Percentiles rank a stretch among this genome's conserved stretches.
These are phyloP conservation scores for Phytophthora pini DNA, from an alignment of 352 stramenopile species.

Conservation along the genomic window DNA sequence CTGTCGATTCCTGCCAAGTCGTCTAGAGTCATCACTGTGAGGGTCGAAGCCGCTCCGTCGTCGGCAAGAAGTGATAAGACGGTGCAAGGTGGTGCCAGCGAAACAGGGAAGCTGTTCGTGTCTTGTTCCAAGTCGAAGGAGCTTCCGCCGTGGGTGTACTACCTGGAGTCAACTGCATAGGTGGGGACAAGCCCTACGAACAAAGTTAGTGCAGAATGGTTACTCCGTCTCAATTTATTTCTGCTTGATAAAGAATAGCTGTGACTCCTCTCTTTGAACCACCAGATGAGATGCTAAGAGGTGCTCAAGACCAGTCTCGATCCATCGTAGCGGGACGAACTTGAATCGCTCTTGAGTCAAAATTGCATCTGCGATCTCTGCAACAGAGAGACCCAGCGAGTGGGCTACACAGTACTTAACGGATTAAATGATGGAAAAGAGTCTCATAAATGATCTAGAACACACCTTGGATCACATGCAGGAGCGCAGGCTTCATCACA, in stretches of 20 bases:
- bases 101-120: constrained; percentile 82
- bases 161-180: constrained; percentile 58
- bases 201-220: background rate
- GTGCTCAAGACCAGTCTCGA: constrained; percentile 47
- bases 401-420: constrained; percentile 26
- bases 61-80: constrained; percentile 21
- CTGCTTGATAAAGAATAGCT: constrained; percentile 45
- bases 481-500: constrained; percentile 50
- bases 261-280: constrained; percentile 41
- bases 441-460: background rate
- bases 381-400: constrained; percentile 39
- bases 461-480: constrained; percentile 48
- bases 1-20: constrained; percentile 79
- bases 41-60: constrained; percentile 45
- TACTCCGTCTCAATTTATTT: background rate
- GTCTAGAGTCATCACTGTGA: constrained; percentile 63
- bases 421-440: too few relatives aligned
- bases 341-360: constrained; percentile 56
- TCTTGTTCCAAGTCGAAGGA: constrained; percentile 74
- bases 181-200: background rate
- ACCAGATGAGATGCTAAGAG: constrained; percentile 39
- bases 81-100: constrained; percentile 3
- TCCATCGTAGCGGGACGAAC: constrained; percentile 57
- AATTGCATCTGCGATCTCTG: constrained; percentile 56
- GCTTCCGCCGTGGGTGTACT: constrained; percentile 89